Evolutionary conservation across 2,329 filamentous ascomycete species (phyloP).

Genomic region (Botryotinia narcissicola): DNA sequence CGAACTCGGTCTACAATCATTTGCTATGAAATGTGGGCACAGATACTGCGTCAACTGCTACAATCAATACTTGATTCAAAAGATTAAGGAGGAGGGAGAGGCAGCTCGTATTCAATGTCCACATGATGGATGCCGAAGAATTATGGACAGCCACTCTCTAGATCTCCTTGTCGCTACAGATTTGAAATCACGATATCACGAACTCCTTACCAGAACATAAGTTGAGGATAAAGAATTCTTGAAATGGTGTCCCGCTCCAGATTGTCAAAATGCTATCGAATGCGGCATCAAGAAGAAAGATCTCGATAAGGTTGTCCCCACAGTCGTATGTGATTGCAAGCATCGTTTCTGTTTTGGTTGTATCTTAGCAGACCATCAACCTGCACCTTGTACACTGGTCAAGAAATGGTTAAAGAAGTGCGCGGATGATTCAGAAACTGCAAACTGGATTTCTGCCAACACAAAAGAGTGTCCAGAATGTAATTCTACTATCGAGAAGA

Average conservation of each 20-base stretch:
- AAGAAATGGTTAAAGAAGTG: conserved; percentile 98
- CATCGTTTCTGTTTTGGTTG: conserved; percentile 96
- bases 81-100: conserved; percentile 94
- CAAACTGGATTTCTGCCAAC: conserved; percentile 99
- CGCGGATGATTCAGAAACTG: conserved; percentile 95
- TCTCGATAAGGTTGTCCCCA: conserved; percentile 79
- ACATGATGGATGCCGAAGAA: conserved; percentile 78
- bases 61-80: conserved; percentile 83
- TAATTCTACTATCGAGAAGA: conserved; percentile 97
- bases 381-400: conserved; percentile 84
- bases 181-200: conserved; percentile 66
- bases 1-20: conserved; percentile 70
- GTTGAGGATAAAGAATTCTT: conserved; percentile 95
- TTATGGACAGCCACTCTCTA: conserved; percentile 87
- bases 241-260: conserved; percentile 98
- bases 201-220: conserved; percentile 87
- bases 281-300: conserved; percentile 87
- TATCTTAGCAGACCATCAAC: conserved; percentile 84
- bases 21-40: conserved; percentile 93
- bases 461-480: conserved; percentile 98
- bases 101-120: conserved; percentile 94
- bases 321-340: conserved; percentile 80
- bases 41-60: conserved; percentile 94
- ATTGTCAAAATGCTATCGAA: conserved; percentile 90
- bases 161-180: conserved; percentile 67